Conservation (phyloP, 305 asterid genomes). For the Solanum hybrid region DNA sequence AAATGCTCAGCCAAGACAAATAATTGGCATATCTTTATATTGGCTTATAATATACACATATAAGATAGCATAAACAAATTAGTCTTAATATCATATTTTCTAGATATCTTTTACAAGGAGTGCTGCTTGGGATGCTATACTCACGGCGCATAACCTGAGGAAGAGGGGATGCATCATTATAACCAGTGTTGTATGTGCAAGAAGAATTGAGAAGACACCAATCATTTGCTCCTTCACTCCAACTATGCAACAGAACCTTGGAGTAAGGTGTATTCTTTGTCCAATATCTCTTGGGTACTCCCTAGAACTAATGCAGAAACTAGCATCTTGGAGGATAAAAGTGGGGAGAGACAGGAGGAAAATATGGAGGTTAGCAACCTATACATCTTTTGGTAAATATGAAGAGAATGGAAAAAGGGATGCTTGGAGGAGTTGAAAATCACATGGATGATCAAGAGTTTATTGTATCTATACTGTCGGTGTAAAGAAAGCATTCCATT, state of each 20-base stretch:
- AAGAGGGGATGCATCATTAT: constrained; percentile 8
- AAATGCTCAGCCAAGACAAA: neutral
- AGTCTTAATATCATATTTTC: constrained; percentile 7
- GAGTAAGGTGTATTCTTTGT: neutral
- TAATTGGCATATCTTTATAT: neutral
- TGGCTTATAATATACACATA: constrained; percentile 4
- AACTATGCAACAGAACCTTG: constrained; percentile 3
- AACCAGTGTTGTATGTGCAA: neutral
- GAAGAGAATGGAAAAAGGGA: neutral
- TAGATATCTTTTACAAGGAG: constrained; percentile 9
- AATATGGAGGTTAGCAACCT: constrained; percentile 1
- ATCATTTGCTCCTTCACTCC: constrained; percentile 9
- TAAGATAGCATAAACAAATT: constrained; percentile 4
- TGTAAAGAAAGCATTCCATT: constrained; percentile 6
- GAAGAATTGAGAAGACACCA: constrained; percentile 7
- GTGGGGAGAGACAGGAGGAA: neutral
- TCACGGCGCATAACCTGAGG: constrained; percentile 12
- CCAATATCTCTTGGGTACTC: constrained; percentile 4
- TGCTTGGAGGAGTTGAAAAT: neutral
- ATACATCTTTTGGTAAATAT: neutral
- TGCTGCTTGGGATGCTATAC: constrained; percentile 11
- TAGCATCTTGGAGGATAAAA: constrained; percentile 2
- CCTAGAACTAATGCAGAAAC: constrained; percentile 1
- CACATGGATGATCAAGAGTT: neutral
- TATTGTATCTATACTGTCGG: constrained; percentile 3